These are phyloP conservation scores for Aspergillus tanneri DNA, from an alignment of 2,329 filamentous ascomycete genomes.

Conservation along the genomic window DNA sequence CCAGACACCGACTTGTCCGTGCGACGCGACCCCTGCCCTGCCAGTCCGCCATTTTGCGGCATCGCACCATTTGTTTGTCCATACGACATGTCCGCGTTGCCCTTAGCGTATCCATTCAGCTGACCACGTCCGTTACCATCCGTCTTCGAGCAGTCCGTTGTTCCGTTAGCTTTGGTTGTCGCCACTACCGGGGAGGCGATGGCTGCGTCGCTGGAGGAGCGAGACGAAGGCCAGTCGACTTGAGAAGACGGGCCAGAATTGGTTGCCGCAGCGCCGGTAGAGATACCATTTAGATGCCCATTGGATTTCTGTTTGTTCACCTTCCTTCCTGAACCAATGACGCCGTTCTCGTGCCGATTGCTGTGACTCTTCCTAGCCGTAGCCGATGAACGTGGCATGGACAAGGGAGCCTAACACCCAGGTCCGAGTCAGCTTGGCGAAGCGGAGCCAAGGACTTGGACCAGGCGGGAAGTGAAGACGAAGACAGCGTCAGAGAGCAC, in stretches of 20 bases:
- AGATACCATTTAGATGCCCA: slow-evolving; percentile 54
- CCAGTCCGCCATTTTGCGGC: slow-evolving; percentile 32
- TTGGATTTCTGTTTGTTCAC: slow-evolving; percentile 59
- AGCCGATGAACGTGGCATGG: slow-evolving; percentile 51
- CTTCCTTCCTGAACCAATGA: slow-evolving; percentile 75
- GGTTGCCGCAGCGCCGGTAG: slow-evolving; percentile 44
- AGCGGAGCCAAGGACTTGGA: slow-evolving; percentile 49
- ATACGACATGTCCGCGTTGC: slow-evolving; percentile 35
- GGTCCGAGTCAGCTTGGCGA: slow-evolving; percentile 51
- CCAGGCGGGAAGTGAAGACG: slow-evolving; percentile 35
- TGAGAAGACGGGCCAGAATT: slow-evolving; percentile 38
- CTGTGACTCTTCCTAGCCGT: slow-evolving; percentile 61
- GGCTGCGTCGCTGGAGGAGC: slow-evolving; percentile 39
- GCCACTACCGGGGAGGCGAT: slow-evolving; percentile 27
- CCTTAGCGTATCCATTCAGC: slow-evolving; percentile 39
- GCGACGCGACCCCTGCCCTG: slow-evolving; percentile 31
- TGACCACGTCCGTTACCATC: slow-evolving; percentile 36
- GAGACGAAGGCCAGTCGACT: slow-evolving; percentile 41
- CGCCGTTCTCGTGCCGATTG: slow-evolving; percentile 81
- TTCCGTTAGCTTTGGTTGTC: slow-evolving; percentile 29
- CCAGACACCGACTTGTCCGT: slow-evolving; percentile 29
- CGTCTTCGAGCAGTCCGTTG: slow-evolving; percentile 31
- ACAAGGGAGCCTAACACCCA: slow-evolving; percentile 44
- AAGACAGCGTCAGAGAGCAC: slow-evolving; percentile 18
- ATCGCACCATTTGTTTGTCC: slow-evolving; percentile 34